Evolutionary conservation across 2,329 filamentous ascomycete genomes (phyloP), one percentile per base, ranked within the genome.

Genomic region (Emmonsiellopsis sp.): DNA sequence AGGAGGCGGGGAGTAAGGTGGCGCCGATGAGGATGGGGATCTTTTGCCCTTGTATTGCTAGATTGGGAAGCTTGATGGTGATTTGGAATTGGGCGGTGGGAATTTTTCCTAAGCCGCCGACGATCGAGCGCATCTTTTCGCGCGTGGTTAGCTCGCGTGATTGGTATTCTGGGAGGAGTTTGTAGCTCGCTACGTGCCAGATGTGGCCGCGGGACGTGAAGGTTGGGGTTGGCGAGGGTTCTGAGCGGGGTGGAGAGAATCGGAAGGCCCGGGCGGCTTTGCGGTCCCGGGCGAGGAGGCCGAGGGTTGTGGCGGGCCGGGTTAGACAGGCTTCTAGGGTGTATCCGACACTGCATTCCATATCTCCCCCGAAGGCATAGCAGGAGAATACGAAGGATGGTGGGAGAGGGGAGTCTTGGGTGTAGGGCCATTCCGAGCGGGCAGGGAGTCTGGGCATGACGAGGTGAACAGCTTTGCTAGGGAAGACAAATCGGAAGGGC

Each of bases 131-230:
- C 14, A 50, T 33, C 17, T 53, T 50, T 36, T 53, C 44, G 40
- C 17, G 49, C 27, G 34, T 31, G 45, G 52, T 49, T 42, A 47
- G 40, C 36, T 36, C 36, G n/a, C 45, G 31, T 31, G 43, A 21
- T 49, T 49, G 44, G 31, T 50, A 49, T 31, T 49, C 52, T 14
- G 42, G 50, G 13, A 52, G 42, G 21, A 52, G 46, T 17, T 17
- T 37, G 9, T 43, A 34, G 32, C 42, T 47, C 21, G 10, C 27
- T n/a, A 52, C 33, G 21, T 10, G 33, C 42, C 43, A 52, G 4
- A 11, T 14, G 31, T 10, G 13, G 27, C 31, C 32, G 11, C n/a
- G 9, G 9, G 33, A 9, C 36, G 32, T 36, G 11, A 53, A 11
- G n/a, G 8, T 32, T 39, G 34, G 8, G 5, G 31, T 14, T 17